These are phyloP conservation scores for Colletotrichum higginsianum DNA, from an alignment of 2,329 filamentous ascomycete species.

Conservation along the genomic window DNA sequence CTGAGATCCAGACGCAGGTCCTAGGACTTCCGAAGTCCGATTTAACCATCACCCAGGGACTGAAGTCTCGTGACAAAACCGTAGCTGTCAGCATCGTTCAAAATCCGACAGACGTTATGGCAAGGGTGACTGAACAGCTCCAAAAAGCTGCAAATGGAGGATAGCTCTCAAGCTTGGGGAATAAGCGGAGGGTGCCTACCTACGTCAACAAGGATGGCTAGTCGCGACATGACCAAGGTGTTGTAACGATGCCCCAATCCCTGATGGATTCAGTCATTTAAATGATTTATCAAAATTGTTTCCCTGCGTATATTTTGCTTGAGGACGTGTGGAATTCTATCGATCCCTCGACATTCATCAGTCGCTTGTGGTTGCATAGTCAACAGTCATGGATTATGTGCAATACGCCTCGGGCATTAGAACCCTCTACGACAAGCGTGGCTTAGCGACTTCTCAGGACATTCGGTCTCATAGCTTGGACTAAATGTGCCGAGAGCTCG, in stretches of 20 bases:
- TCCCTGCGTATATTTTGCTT: too few relatives aligned
- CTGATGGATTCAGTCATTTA: too few relatives aligned
- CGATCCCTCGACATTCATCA: neutral
- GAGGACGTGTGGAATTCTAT: too few relatives aligned
- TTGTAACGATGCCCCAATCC: too few relatives aligned
- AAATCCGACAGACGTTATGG: constrained; percentile 50
- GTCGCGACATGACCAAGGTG: too few relatives aligned
- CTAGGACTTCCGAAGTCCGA: constrained; percentile 75
- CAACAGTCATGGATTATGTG: constrained; percentile 33
- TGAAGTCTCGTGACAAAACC: constrained; percentile 77
- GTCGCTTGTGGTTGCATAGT: constrained; percentile 45
- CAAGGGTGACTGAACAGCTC: constrained; percentile 45
- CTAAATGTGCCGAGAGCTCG: constrained; percentile 49
- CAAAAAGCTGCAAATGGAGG: constrained; percentile 28
- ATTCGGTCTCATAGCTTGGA: constrained; percentile 47
- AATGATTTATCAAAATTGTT: neutral
- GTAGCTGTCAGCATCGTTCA: constrained; percentile 59
- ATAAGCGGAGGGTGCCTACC: neutral
- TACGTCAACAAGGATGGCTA: too few relatives aligned
- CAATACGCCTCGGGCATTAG: constrained; percentile 45
- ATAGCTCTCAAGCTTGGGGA: neutral
- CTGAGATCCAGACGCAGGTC: constrained; percentile 55
- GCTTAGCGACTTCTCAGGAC: constrained; percentile 48
- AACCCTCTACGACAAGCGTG: constrained; percentile 50
- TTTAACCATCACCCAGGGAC: constrained; percentile 73